Evolutionary conservation across 1,139 yeast genomes (phyloP), one percentile per base, ranked within the genome.

Genomic region (Geotrichum histeridarum): DNA sequence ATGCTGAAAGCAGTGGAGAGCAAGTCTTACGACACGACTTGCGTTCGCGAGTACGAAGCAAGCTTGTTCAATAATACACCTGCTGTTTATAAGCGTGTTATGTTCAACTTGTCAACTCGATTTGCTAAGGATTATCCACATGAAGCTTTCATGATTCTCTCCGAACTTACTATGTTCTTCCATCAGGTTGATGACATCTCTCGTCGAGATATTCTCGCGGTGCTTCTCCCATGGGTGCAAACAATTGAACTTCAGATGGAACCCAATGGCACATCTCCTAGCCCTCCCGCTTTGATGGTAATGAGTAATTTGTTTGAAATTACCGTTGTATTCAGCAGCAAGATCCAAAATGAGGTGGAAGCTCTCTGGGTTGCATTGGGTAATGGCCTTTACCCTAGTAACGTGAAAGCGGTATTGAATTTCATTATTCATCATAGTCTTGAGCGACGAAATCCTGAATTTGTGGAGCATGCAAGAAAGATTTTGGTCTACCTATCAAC

Each of bases 311-410:
- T 93, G 54, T 82, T 90, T 68, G 97, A 89, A 63, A 84, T 93
- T 45, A 88, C 97, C 0, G 82, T 89, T 44, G 81, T 82, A 55
- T 87, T 84, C 62, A 81, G 91, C 53, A 83, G 84, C 45, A 75
- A 77, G 14, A 81, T 88, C 62, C 87, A 88, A 49, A 85, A 85
- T 63, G 97, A 90, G 63, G 88, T 93, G 8, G 98, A 91, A 67
- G 95, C 95, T 0, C 70, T 93, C 39, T 94, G 99, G 99, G 89
- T 87, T 3, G 94, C 97, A 0, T 74, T 93, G 39, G 96, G 95
- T 1, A 82, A 82, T 53, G 85, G 84, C 4, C 74, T 76, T n/a
- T 79, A 80, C 39, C 77, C 82, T 9, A 77, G 76, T 9, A 91
- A 93, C 64, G 84, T 85, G 38, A 83, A 83, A 55, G 82, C 81